Conservation (phyloP, 257 asterid species). For the Nicotiana benthamiana region DNA sequence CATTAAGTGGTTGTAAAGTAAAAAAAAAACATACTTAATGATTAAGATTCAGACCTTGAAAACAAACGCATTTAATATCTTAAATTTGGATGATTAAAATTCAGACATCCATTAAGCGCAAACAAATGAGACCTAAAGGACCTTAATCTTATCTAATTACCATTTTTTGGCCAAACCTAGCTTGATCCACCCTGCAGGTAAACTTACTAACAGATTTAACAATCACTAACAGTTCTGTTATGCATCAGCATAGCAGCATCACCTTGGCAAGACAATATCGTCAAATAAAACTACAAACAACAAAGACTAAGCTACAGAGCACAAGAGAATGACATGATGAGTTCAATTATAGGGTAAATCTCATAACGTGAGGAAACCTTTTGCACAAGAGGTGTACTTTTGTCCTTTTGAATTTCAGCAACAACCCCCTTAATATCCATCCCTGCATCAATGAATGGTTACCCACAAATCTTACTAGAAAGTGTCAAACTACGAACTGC, state of each 20-base stretch:
- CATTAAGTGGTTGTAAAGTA: too few relatives aligned
- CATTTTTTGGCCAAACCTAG: slow-evolving; percentile 48
- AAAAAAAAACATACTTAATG: too few relatives aligned
- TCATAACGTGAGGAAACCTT: slow-evolving; percentile 49
- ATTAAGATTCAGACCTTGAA: too few relatives aligned
- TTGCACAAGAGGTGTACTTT: slow-evolving; percentile 68
- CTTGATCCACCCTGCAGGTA: slow-evolving; percentile 83
- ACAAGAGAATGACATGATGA: not conserved
- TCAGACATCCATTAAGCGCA: too few relatives aligned
- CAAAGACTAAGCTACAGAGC: not conserved
- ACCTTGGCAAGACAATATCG: not conserved
- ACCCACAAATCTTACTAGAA: slow-evolving; percentile 36
- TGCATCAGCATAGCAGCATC: slow-evolving; percentile 14
- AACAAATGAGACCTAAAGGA: slow-evolving; percentile 16
- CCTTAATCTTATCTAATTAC: slow-evolving; percentile 60
- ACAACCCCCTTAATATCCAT: slow-evolving; percentile 99
- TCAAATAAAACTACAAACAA: slow-evolving; percentile 8
- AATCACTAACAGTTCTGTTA: slow-evolving; percentile 27
- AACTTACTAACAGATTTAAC: slow-evolving; percentile 22
- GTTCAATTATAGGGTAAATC: slow-evolving; percentile 18
- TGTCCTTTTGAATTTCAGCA: slow-evolving; percentile 87
- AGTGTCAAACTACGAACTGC: not conserved
- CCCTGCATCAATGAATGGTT: slow-evolving; percentile 69
- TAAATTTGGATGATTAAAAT: too few relatives aligned
- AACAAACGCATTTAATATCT: too few relatives aligned